Conservation (phyloP, 1,284 basidiomycete species). For the Laetiporus sulphureus region DNA sequence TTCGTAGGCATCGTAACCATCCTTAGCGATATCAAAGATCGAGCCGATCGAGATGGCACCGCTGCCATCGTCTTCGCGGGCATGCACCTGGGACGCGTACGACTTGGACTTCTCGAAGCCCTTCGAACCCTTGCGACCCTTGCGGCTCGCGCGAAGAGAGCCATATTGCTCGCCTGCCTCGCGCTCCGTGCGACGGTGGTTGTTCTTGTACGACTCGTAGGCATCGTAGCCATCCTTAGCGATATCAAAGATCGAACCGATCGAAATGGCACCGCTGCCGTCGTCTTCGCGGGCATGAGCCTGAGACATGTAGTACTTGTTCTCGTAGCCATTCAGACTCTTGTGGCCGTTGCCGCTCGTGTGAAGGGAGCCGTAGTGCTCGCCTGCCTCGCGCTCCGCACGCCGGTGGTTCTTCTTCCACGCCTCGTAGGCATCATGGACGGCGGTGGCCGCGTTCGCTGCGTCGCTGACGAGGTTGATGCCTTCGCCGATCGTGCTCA, state of each 20-base stretch:
- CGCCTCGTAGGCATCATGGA: background rate
- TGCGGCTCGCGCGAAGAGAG: too few species aligned
- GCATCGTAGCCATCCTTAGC: background rate
- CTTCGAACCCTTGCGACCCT: too few species aligned
- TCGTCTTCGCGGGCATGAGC: too few species aligned
- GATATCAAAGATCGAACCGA: background rate
- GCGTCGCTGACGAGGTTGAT: conserved; percentile 1
- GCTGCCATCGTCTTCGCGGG: background rate
- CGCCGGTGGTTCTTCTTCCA: conserved; percentile 1
- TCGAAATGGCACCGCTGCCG: background rate
- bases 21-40: background rate
- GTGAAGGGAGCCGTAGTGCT: too few species aligned
- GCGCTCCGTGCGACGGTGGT: background rate
- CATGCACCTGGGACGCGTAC: too few species aligned
- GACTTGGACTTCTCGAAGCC: too few species aligned
- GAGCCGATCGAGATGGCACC: background rate
- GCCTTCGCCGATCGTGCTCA: too few species aligned
- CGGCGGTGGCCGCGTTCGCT: background rate
- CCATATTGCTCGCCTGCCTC: too few species aligned
- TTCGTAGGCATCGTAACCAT: background rate
- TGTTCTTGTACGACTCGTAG: background rate
- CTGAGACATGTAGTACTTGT: too few species aligned
- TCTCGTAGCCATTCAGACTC: too few species aligned
- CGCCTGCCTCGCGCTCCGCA: too few species aligned
- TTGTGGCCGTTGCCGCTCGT: too few species aligned